Evolutionary conservation across 306 rosid genomes (phyloP).

Genomic region (Cicer cuneatum): DNA sequence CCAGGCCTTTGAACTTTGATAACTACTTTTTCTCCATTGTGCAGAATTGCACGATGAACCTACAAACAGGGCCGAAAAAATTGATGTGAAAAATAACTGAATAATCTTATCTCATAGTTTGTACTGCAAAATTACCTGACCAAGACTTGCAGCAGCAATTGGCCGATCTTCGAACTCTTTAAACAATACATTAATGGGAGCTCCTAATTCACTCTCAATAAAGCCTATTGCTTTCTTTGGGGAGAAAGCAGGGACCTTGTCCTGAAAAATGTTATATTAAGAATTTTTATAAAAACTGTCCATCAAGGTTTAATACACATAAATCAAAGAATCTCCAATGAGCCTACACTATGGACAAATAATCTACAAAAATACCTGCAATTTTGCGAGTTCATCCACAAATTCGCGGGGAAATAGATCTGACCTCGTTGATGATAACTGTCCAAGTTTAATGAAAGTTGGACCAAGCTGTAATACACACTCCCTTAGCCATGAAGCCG

Average conservation of each 20-base stretch:
- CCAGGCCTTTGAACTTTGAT: slow-evolving; percentile 97
- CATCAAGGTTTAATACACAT: slow-evolving; percentile 14
- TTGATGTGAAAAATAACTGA: slow-evolving; percentile 14
- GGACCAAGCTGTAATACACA: slow-evolving; percentile 91
- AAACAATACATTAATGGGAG: slow-evolving; percentile 63
- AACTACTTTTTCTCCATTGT: slow-evolving; percentile 90
- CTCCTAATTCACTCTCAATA: slow-evolving; percentile 82
- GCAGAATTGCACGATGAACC: slow-evolving; percentile 94
- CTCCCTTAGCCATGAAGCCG: slow-evolving; percentile 90
- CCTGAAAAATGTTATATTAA: slow-evolving; percentile 57
- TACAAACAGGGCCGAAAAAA: slow-evolving; percentile 45
- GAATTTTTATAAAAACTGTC: slow-evolving; percentile 13
- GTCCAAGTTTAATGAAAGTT: slow-evolving; percentile 93
- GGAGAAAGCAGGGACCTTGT: slow-evolving; percentile 91
- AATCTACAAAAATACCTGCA: slow-evolving; percentile 63
- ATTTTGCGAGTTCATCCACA: slow-evolving; percentile 90
- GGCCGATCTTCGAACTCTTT: slow-evolving; percentile 89
- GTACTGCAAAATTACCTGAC: slow-evolving; percentile 65
- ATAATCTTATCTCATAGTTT: slow-evolving; percentile 24
- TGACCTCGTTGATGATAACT: slow-evolving; percentile 89
- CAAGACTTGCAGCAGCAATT: slow-evolving; percentile 96
- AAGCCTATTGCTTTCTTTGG: slow-evolving; percentile 75
- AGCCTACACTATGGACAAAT: not conserved
- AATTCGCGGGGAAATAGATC: slow-evolving; percentile 88
- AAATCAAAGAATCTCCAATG: slow-evolving; percentile 10